Evolutionary conservation across 73 alveolate species (phyloP), one percentile per base, ranked within the genome.

Genomic region (Paraurostyla sp.): DNA sequence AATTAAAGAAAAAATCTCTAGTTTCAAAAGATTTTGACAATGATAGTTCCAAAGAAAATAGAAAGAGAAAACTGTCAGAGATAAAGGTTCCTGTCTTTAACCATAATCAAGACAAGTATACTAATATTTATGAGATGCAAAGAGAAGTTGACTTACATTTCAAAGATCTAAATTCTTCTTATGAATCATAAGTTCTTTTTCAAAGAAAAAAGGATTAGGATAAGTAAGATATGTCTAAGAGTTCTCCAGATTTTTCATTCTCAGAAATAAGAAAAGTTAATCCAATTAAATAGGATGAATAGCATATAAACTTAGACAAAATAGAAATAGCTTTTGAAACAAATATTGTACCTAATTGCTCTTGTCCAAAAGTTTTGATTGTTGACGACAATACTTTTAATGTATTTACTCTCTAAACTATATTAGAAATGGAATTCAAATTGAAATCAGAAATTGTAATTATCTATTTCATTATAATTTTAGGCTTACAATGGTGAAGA

Each of bases 371-470:
- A 27, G 48, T 83, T 9, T 51, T 83, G 58, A 46, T 83, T 13
- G 92, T 63, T 41, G 92, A 83, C 32, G 92, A 83, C 30, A 83
- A 60, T 30, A 49, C 84, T n/a, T 83, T 62, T 36, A 83, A 83
- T 51, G 76, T 83, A 11, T 45, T 60, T 35, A 40, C 92, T 2
- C 50, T 83, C 18, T 23, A 35, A 57, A 40, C 83, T 30, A 33
- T 81, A 15, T 23, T 81, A 16, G 69, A 52, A 30, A 33, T 32
- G 13, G 60, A 56, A 43, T 60, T 56, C 22, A 30, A 40, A 40
- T 15, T 40, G 18, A 23, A 15, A 4, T 56, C 48, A 32, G 91
- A 81, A 45, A 45, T 38, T 20, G 91, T 83, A 65, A 63, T 0
- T 23, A 18, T 35, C 25, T 20, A 16, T 50, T 30, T 29, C 7